Evolutionary conservation across 2,329 filamentous ascomycete genomes (phyloP).

Genomic region (Microcera coccophila): DNA sequence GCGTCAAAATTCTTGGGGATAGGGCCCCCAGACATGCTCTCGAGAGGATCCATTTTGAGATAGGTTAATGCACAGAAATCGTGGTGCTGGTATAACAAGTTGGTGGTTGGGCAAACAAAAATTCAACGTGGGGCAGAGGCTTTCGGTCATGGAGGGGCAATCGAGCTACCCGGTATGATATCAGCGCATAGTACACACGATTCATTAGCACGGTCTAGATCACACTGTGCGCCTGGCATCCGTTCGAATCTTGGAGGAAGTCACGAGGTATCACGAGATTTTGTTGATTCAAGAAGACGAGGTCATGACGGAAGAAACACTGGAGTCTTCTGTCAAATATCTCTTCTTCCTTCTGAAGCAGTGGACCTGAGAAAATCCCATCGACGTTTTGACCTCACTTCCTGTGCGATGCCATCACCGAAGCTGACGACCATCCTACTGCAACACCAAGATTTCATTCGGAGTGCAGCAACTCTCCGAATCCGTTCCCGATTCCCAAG

Average conservation of each 20-base stretch:
- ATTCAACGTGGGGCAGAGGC: conserved; percentile 27
- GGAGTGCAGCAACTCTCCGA: too few relatives aligned
- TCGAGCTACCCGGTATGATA: conserved; percentile 27
- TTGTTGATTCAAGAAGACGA: too few relatives aligned
- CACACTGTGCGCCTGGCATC: conserved; percentile 11
- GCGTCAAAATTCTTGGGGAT: conserved; percentile 57
- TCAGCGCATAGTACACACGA: conserved; percentile 27
- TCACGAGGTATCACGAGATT: too few relatives aligned
- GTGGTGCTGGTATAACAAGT: conserved; percentile 8
- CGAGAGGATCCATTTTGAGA: conserved; percentile 38
- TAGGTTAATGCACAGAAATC: conserved; percentile 3
- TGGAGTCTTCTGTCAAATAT: too few relatives aligned
- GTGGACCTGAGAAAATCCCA: too few relatives aligned
- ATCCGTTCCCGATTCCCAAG: too few relatives aligned
- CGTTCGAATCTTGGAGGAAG: conserved; percentile 18
- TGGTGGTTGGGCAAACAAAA: conserved; percentile 19
- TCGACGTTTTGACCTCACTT: too few relatives aligned
- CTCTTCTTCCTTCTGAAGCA: too few relatives aligned
- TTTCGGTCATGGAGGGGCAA: conserved; percentile 26
- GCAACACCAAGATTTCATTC: too few relatives aligned
- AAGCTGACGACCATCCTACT: too few relatives aligned
- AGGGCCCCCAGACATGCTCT: conserved; percentile 34
- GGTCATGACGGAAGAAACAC: too few relatives aligned
- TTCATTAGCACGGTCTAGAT: conserved; percentile 5
- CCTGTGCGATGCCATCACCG: too few relatives aligned